These are phyloP conservation scores for Rhodotorula sp. DNA, from an alignment of 1,284 basidiomycete species.

Conservation along the genomic window DNA sequence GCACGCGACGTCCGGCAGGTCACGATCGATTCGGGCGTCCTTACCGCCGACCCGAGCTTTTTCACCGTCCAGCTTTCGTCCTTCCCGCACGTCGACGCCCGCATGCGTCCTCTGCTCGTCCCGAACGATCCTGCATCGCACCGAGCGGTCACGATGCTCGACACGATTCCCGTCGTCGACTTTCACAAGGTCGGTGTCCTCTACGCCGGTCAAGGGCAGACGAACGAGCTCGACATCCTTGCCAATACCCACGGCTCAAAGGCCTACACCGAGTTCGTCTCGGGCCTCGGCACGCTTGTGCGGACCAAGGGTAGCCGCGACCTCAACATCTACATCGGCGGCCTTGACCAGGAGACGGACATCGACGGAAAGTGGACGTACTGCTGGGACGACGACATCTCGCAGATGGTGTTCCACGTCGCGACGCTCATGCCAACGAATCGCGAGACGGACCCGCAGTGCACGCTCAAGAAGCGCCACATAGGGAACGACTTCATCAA, in stretches of 20 bases:
- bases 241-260: constrained; percentile 89
- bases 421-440: constrained; percentile 94
- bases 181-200: constrained; percentile 95
- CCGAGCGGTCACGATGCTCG: constrained; percentile 69
- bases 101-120: constrained; percentile 50
- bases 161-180: constrained; percentile 90
- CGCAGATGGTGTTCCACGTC: constrained; percentile 91
- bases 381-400: constrained; percentile 98
- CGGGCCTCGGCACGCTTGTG: constrained; percentile 83
- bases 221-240: constrained; percentile 79
- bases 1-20: constrained; percentile 25
- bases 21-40: constrained; percentile 40
- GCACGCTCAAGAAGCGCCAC: constrained; percentile 81
- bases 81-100: constrained; percentile 57
- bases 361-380: constrained; percentile 83
- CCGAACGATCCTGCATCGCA: constrained; percentile 57
- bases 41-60: constrained; percentile 74
- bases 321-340: constrained; percentile 86
- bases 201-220: constrained; percentile 92
- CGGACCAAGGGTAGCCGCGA: constrained; percentile 78
- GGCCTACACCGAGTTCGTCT: constrained; percentile 88
- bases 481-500: constrained; percentile 94
- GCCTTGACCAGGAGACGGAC: constrained; percentile 82
- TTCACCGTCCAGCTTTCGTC: constrained; percentile 82
- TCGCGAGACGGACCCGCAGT: constrained; percentile 61